Base-by-base conservation (phyloP, 75 land plant species). In the Isoetes taiwanensis region DNA sequence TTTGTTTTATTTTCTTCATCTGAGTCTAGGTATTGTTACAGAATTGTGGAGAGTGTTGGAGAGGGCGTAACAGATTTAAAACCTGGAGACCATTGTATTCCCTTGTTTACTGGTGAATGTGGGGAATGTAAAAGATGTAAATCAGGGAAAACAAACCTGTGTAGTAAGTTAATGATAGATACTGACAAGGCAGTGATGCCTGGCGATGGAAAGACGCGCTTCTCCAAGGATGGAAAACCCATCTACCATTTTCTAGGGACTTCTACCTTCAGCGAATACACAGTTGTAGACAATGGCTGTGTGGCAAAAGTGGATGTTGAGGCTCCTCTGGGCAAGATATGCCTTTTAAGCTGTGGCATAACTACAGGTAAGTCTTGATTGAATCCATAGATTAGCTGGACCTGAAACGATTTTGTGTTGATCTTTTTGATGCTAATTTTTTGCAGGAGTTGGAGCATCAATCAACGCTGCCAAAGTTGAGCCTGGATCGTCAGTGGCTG, bases 1-100 rank as follows among this genome's bases (percentile, higher is more conserved):
- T 10, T 48, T 48, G 9, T 48, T 37, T 9, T 37, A 9, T 37
- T 37, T 14, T 14, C 14, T 9, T 14, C 14, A 37, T 37, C 9
- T 9, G 14, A 9, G 14, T 37, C 38, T 9, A 37, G 11, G 9
- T 37, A 9, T 9, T 37, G 9, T 37, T 64, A 57, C 24, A 84
- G 89, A 54, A 63, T 78, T 27, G 81, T 84, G 39, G 89, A 84
- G 64, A 84, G 89, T 55, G 76, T 81, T 14, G 89, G 89, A 1
- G 72, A 81, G 28, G 54, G 53, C 31, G 85, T 84, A 37, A 14
- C 43, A 25, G 85, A 73, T 31, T 17, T 84, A 1, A 17, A 41
- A 27, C 71, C 52, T 28, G 89, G 89, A 58, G 85, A 84, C 54
- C 56, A 25, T 20, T 84, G 80, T 11, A 30, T 81, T 1, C 77